phyloP scores from a whole-genome alignment of 345 rosid species.

The Brassica cretica region DNA sequence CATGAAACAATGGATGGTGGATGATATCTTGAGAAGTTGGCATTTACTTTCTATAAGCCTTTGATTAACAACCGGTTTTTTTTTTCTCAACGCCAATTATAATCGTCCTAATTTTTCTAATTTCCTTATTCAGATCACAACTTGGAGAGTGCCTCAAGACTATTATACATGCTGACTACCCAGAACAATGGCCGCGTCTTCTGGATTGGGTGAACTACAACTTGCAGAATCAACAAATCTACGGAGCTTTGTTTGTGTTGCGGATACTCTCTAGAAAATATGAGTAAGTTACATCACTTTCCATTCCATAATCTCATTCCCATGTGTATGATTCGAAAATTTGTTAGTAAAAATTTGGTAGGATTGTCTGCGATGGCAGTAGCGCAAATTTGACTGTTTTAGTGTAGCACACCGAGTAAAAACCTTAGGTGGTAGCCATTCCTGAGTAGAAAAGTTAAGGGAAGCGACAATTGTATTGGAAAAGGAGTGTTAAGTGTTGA shows the following conservation, averaged over 20 bases:
- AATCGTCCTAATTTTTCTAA: background rate
- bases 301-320: background rate
- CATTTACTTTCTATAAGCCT: background rate
- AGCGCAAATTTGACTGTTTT: background rate
- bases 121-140: conserved; percentile 63
- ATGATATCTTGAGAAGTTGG: conserved; percentile 10
- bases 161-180: conserved; percentile 90
- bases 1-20: background rate
- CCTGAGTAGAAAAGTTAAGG: background rate
- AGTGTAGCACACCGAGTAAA: background rate
- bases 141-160: conserved; percentile 98
- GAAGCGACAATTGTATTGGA: background rate
- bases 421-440: background rate
- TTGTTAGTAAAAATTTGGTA: conserved; percentile 10
- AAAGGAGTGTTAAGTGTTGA: conserved; percentile 4
- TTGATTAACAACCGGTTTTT: background rate
- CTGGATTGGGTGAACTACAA: conserved; percentile 94
- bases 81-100: background rate
- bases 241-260: conserved; percentile 85
- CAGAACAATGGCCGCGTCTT: conserved; percentile 97
- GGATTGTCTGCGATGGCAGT: conserved; percentile 8
- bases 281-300: conserved; percentile 56
- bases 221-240: conserved; percentile 87
- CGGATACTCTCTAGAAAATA: conserved; percentile 96
- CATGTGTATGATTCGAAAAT: conserved; percentile 1